phyloP scores from a whole-genome alignment of 352 stramenopile genomes.

The Phytopythium aichiense region DNA sequence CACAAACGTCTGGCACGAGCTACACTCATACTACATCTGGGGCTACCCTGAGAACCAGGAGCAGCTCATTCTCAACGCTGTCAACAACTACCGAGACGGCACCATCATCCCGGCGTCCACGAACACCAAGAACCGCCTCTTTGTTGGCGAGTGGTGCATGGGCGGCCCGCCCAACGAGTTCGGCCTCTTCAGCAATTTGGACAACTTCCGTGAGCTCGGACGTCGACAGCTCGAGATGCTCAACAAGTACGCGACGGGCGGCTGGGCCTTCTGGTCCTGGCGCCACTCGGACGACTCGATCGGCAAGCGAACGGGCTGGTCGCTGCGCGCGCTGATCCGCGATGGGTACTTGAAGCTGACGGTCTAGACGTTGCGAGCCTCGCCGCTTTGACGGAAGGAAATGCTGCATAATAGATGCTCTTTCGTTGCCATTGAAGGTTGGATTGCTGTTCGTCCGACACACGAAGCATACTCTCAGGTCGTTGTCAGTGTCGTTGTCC shows the following conservation, averaged over 20 bases:
- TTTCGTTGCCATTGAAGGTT: too few species aligned
- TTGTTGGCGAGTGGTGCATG: conserved; percentile 42
- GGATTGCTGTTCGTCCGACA: too few species aligned
- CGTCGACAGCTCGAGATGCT: conserved; percentile 16
- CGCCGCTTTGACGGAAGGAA: too few species aligned
- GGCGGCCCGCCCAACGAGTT: background rate
- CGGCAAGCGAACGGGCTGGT: conserved; percentile 20
- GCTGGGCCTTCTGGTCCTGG: conserved; percentile 42
- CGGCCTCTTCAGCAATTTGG: conserved; percentile 12
- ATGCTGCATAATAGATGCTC: too few species aligned
- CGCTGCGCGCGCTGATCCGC: conserved; percentile 14
- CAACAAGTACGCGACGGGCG: conserved; percentile 6
- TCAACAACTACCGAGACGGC: conserved; percentile 9
- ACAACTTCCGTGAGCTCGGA: conserved; percentile 14
- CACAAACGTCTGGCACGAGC: conserved; percentile 48
- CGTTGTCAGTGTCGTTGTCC: too few species aligned
- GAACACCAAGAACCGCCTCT: conserved; percentile 22
- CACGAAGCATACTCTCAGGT: too few species aligned
- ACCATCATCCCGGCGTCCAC: conserved; percentile 10
- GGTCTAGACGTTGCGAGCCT: too few species aligned
- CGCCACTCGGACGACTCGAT: conserved; percentile 21
- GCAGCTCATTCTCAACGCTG: background rate
- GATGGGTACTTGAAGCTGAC: conserved; percentile 14
- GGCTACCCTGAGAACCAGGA: conserved; percentile 18
- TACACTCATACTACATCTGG: conserved; percentile 39